Evolutionary conservation across 768 basidiomycete genomes (phyloP), one percentile per base, ranked within the genome.

Genomic region (Tephrocybe sp.): DNA sequence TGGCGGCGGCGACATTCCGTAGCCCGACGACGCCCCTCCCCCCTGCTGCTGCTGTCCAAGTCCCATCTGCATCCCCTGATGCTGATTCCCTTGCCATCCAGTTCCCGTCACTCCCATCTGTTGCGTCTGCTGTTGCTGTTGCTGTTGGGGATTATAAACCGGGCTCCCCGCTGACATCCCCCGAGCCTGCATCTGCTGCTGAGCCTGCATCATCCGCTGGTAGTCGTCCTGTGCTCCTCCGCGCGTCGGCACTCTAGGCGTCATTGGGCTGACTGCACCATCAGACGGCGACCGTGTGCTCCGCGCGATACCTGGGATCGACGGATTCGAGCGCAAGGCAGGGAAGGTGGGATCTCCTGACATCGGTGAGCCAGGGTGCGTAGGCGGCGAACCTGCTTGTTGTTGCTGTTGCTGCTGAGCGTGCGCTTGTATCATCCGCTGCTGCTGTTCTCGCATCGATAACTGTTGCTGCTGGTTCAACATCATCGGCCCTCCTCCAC

Each of bases 231-330:
- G 76, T 40, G 71, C 67, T 37, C 68, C 62, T 10, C 65, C 66
- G 56, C 74, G 64, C 23, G 66, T 46, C 33, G 75, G 73, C 48
- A 69, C 67, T 45, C 80, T 72, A 15, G 80, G 72, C 52, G 73
- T 74, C 72, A 84, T 68, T 28, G 81, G 78, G 45, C 80, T 73
- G 25, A 75, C 70, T 21, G 73, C 70, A 30, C 76, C 72, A 53
- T 90, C 88, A 15, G 86, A 83, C n/a, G 88, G 88, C 36, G 88
- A 89, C 49, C 87, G 76, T 44, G 81, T 79, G 58, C 83, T 88
- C 59, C 88, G 74, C 18, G 88, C 85, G 46, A 90, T 90, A 11
- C 87, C 87, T 0, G 86, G 86, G 47, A 89, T 84, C 18, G 79
- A 43, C 66, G 59, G 68, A 61, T 81, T 85, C 36, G 84, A 84